Percentiles rank a stretch among this genome's conserved stretches.
Conservation (phyloP, 2,329 filamentous ascomycete species). For the Ambrosiella beaveri region DNA sequence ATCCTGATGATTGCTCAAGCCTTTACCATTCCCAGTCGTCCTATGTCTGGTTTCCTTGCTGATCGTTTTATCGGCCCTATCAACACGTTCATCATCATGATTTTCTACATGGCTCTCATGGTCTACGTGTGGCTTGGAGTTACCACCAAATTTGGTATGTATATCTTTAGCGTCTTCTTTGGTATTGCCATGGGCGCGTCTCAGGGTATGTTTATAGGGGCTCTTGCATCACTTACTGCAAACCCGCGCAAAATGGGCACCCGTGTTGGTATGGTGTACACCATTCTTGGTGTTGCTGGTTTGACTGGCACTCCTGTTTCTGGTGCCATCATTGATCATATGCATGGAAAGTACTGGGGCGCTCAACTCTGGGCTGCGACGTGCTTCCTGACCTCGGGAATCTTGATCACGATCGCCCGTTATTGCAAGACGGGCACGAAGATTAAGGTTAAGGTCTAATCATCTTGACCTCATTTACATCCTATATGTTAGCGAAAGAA, state of each 20-base stretch:
- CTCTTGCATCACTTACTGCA: conserved; percentile 25
- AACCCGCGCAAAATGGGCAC: conserved; percentile 29
- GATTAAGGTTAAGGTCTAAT: conserved; percentile 20
- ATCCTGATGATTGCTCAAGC: conserved; percentile 41
- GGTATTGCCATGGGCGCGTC: conserved; percentile 27
- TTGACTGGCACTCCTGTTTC: conserved; percentile 28
- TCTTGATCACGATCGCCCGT: conserved; percentile 20
- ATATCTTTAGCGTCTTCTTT: conserved; percentile 27
- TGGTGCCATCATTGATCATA: conserved; percentile 27
- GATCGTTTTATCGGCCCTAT: conserved; percentile 35
- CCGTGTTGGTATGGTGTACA: conserved; percentile 29
- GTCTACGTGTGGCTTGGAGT: conserved; percentile 41
- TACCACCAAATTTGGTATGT: conserved; percentile 22
- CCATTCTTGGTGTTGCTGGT: conserved; percentile 25
- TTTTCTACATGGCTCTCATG: conserved; percentile 27
- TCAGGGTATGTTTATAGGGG: conserved; percentile 25
- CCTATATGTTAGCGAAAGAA: not conserved
- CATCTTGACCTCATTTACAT: not conserved
- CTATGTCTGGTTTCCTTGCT: conserved; percentile 34
- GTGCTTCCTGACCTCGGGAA: conserved; percentile 22
- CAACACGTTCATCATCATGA: conserved; percentile 35
- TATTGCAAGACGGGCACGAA: conserved; percentile 22
- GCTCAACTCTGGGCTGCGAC: conserved; percentile 31
- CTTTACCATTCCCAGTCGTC: conserved; percentile 36
- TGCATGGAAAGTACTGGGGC: conserved; percentile 24